Conservation (phyloP, 192 early-diverging fungal species). For the Diversispora eburnea region DNA sequence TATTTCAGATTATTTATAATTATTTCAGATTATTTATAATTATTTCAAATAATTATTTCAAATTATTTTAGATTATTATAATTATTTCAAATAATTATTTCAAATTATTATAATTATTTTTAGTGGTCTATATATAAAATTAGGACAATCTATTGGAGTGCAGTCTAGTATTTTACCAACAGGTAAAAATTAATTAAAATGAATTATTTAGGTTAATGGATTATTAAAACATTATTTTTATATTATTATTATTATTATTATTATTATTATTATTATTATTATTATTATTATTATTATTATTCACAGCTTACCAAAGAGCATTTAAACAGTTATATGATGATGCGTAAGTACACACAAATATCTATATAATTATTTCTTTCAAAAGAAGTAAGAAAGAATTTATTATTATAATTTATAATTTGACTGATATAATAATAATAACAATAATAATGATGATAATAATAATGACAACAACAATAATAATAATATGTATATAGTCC, state of each 20-base stretch:
- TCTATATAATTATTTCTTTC: background rate
- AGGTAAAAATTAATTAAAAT: slow-evolving; percentile 35
- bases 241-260: background rate
- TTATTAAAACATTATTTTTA: too few relatives aligned
- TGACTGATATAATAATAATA: slow-evolving; percentile 1
- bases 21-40: too few relatives aligned
- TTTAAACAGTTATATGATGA: slow-evolving; percentile 19
- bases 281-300: background rate
- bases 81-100: slow-evolving; percentile 21
- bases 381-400: too few relatives aligned
- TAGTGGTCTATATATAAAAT: slow-evolving; percentile 84
- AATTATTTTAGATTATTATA: background rate
- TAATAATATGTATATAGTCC: slow-evolving; percentile 83
- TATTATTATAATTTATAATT: too few relatives aligned
- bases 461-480: background rate
- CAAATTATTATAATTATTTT: background rate
- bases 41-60: background rate
- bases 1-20: background rate
- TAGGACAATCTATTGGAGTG: slow-evolving; percentile 70
- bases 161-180: slow-evolving; percentile 62
- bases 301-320: background rate
- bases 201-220: slow-evolving; percentile 24
- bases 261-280: background rate
- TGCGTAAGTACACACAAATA: slow-evolving; percentile 1
- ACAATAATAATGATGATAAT: background rate